These are phyloP conservation scores for Trichoderma simmonsii DNA, from an alignment of 2,329 filamentous ascomycete species.

Conservation along the genomic window DNA sequence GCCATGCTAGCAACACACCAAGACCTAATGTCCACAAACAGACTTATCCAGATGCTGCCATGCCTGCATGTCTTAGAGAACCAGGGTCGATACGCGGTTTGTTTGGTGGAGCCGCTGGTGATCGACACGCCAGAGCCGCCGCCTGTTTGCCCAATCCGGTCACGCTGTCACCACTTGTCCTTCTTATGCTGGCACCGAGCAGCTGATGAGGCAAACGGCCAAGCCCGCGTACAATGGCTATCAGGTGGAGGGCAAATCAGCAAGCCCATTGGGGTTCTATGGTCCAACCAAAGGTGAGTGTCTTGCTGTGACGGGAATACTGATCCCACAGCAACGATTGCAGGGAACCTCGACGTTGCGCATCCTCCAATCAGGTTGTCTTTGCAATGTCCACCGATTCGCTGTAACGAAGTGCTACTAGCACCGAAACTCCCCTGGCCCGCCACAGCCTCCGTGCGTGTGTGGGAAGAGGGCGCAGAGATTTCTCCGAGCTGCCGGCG, in stretches of 20 bases:
- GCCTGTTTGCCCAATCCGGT: constrained; percentile 14
- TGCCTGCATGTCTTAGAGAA: constrained; percentile 1
- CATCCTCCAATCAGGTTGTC: background rate
- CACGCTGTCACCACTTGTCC: constrained; percentile 11
- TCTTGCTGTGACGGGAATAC: background rate
- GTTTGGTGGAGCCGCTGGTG: constrained; percentile 17
- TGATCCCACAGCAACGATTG: background rate
- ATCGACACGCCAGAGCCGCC: constrained; percentile 17
- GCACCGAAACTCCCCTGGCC: background rate
- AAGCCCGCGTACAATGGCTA: background rate
- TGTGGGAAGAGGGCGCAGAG: background rate
- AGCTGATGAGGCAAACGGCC: constrained; percentile 11
- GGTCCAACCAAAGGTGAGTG: background rate
- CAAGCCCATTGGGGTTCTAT: background rate
- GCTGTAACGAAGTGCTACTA: background rate
- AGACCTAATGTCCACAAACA: background rate
- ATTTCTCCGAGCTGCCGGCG: constrained; percentile 4
- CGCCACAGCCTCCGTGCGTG: background rate
- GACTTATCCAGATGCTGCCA: background rate
- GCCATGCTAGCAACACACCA: constrained; percentile 2
- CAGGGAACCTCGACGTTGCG: background rate
- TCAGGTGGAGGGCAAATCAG: background rate
- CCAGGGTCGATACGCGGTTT: constrained; percentile 11
- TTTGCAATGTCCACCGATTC: background rate
- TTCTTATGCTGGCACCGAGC: background rate